These are phyloP conservation scores for Barnettozyma californica DNA, from an alignment of 805 yeast species.

Conservation along the genomic window DNA sequence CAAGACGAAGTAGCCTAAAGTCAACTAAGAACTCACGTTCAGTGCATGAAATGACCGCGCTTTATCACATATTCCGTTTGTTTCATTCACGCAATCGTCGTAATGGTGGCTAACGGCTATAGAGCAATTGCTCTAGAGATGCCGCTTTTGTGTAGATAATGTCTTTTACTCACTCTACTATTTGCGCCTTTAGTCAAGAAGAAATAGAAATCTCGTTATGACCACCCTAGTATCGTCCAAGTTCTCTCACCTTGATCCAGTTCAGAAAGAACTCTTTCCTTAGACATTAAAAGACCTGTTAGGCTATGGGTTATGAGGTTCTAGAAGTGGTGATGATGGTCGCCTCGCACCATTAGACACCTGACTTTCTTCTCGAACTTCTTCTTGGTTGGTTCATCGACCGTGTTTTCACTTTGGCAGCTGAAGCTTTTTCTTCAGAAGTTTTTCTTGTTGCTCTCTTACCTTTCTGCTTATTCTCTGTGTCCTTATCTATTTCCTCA, in stretches of 20 bases:
- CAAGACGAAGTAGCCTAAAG: too few relatives aligned
- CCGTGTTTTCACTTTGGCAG: conserved; percentile 6
- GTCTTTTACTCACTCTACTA: too few relatives aligned
- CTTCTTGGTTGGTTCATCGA: conserved; percentile 14
- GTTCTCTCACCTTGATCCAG: background rate
- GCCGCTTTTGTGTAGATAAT: too few relatives aligned
- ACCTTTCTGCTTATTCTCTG: background rate
- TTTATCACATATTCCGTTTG: too few relatives aligned
- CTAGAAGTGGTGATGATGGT: background rate
- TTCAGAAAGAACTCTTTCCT: background rate
- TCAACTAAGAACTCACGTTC: too few relatives aligned
- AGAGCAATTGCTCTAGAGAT: too few relatives aligned
- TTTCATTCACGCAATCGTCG: too few relatives aligned
- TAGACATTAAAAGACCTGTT: background rate
- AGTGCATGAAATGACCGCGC: too few relatives aligned
- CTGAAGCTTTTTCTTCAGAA: conserved; percentile 13
- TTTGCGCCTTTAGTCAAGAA: too few relatives aligned
- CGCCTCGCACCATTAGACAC: background rate
- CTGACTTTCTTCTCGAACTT: conserved; percentile 11
- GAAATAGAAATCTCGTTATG: too few relatives aligned
- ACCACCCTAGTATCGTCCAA: background rate
- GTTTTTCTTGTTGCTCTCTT: conserved; percentile 8
- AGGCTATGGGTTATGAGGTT: background rate
- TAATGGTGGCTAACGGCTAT: too few relatives aligned
- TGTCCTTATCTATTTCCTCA: background rate